These are phyloP conservation scores for Ascochyta rabiei DNA, from an alignment of 2,329 filamentous ascomycete genomes.

Conservation along the genomic window DNA sequence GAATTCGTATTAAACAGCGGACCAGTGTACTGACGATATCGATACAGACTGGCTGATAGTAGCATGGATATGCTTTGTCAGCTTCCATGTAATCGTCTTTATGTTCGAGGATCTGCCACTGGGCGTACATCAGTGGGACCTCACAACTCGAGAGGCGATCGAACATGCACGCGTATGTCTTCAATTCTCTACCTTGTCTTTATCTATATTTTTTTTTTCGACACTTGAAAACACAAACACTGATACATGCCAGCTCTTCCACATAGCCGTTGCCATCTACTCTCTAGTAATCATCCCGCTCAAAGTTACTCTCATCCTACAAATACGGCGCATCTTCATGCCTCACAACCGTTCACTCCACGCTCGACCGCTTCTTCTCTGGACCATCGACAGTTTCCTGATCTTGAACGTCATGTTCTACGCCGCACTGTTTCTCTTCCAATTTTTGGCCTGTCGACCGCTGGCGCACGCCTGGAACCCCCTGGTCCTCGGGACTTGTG, in stretches of 20 bases:
- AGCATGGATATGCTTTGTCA: conserved; percentile 14
- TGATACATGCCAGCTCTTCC: conserved; percentile 13
- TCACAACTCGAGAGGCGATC: conserved; percentile 15
- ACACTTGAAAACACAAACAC: not conserved
- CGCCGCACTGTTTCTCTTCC: conserved; percentile 21
- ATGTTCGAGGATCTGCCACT: conserved; percentile 13
- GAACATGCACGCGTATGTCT: conserved; percentile 12
- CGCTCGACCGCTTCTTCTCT: conserved; percentile 1
- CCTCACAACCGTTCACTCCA: conserved; percentile 4
- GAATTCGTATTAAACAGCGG: not conserved
- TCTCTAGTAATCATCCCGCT: conserved; percentile 18
- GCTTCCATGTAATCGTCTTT: conserved; percentile 17
- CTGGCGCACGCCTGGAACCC: conserved; percentile 23
- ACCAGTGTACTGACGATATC: not conserved
- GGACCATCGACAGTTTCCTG: conserved; percentile 18
- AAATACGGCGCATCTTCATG: conserved; percentile 26
- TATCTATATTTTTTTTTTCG: not conserved
- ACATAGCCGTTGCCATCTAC: conserved; percentile 20
- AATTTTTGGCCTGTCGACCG: conserved; percentile 27
- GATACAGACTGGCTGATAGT: conserved; percentile 16
- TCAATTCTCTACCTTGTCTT: not conserved
- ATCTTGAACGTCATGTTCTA: conserved; percentile 25
- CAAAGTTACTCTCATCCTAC: conserved; percentile 27
- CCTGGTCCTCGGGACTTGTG: conserved; percentile 14
- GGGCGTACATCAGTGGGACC: conserved; percentile 20